A percentile compares a stretch with the other conserved stretches of the same genome.
Conservation (phyloP, 495 filamentous ascomycete genomes). For the Talaromyces wortmannii region DNA sequence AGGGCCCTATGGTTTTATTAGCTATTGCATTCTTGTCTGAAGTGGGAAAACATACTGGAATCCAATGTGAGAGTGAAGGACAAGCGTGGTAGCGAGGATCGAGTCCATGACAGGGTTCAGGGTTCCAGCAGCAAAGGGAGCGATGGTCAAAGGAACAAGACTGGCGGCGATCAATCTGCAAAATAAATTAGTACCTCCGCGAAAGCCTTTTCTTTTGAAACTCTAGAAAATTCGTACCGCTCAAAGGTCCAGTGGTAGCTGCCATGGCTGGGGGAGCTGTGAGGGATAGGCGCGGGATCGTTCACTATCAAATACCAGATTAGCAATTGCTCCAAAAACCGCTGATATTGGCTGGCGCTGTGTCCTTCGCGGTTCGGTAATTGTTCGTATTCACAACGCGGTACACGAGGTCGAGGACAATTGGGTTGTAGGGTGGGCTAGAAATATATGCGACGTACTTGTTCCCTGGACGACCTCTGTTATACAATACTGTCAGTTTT, state of each 20-base stretch:
- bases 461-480: slow-evolving; percentile 73
- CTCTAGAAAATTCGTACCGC: slow-evolving; percentile 43
- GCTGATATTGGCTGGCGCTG: no score
- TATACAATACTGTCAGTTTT: slow-evolving; percentile 18
- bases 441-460: slow-evolving; percentile 43
- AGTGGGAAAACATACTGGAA: slow-evolving; percentile 57
- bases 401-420: not conserved
- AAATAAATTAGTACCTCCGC: slow-evolving; percentile 4
- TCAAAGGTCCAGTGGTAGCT: slow-evolving; percentile 99
- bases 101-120: slow-evolving; percentile 87
- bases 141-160: slow-evolving; percentile 79
- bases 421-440: no score
- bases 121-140: slow-evolving; percentile 85
- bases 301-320: slow-evolving; percentile 54
- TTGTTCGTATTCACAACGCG: not conserved
- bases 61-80: slow-evolving; percentile 91
- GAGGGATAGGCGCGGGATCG: slow-evolving; percentile 73
- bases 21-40: not conserved
- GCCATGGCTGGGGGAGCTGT: slow-evolving; percentile 66
- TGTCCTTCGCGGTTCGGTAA: not conserved
- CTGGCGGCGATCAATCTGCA: slow-evolving; percentile 61
- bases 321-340: not conserved
- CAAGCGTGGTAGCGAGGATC: slow-evolving; percentile 69
- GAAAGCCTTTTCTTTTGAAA: not conserved
- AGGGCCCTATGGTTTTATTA: slow-evolving; percentile 43